Base-by-base conservation (phyloP, 2,329 filamentous ascomycete species). In the Colletotrichum siamense region DNA sequence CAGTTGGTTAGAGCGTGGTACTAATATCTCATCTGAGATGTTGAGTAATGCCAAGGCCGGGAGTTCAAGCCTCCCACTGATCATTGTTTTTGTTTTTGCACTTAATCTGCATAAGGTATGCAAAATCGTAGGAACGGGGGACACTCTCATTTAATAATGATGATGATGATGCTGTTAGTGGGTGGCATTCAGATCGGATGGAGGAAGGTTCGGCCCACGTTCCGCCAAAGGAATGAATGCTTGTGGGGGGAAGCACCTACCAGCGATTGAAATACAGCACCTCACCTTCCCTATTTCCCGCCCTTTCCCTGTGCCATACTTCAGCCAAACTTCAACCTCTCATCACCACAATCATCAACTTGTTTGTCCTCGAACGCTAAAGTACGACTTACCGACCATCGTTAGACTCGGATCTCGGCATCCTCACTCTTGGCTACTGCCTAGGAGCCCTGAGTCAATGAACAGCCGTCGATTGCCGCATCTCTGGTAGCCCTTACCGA, bases 61-160 rank as follows among this genome's bases (percentile, higher is more conserved):
- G 73, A 76, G 73, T 76, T 76, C 73, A 76, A 76, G 73, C 73
- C 73, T 76, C 73, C 73, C 73, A 76, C 73, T 76, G 73, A 76
- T 76, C 73, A 76, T 4, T 3, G 1, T 49, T 69, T 73, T 62
- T 28, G 4, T 32, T 16, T 62, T 66, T 49, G 61, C n/a, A 39
- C 34, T 2, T 18, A 12, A 22, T 36, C 2, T 64, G 32, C 13
- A 26, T 9, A 2, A 24, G n/a, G 52, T 57, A 59, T 22, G 0
- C 10, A 49, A 13, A 13, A 22, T 13, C 10, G n/a, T 7, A n/a
- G 22, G n/a, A 49, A 22, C n/a, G n/a, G 8, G 12, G 4, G 9
- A 6, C n/a, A 22, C 44, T 22, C 10, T 22, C 1, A 13, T 13
- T 49, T 12, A 22, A 1, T 13, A 0, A 13, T 49, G 9, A 22